Conservation (phyloP, 2,329 filamentous ascomycete genomes). For the Cephalotrichum gorgonifer region DNA sequence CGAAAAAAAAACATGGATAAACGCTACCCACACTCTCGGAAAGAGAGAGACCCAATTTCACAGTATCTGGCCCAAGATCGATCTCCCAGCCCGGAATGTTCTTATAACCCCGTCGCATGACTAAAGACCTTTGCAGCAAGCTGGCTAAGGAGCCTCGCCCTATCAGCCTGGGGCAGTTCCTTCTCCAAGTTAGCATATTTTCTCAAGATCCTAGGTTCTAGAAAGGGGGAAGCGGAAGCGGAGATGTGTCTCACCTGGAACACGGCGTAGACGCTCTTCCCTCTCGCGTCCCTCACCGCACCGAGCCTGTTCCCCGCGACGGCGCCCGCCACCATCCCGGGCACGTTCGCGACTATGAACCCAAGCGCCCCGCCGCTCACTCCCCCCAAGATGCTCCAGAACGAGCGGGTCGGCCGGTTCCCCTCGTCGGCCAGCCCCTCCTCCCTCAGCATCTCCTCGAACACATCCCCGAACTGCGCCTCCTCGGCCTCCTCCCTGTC, state of each 20-base stretch:
- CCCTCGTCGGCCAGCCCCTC: constrained; percentile 70
- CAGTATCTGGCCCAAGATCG: too few relatives aligned
- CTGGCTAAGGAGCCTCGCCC: constrained; percentile 70
- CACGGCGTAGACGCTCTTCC: constrained; percentile 90
- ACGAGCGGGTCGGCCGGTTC: constrained; percentile 46
- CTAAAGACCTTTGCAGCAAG: constrained; percentile 81
- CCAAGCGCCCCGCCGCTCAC: constrained; percentile 82
- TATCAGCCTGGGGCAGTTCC: constrained; percentile 75
- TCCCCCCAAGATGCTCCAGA: constrained; percentile 82
- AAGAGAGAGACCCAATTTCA: too few relatives aligned
- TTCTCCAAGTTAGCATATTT: not conserved
- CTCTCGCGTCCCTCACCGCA: constrained; percentile 76
- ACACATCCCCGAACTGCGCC: constrained; percentile 77
- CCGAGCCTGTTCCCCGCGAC: constrained; percentile 91
- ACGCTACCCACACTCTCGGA: too few relatives aligned
- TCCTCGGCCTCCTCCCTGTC: constrained; percentile 48
- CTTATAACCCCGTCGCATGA: constrained; percentile 53
- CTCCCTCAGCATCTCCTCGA: constrained; percentile 85
- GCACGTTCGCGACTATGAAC: constrained; percentile 90
- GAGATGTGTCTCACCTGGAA: constrained; percentile 46
- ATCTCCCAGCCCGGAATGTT: too few relatives aligned
- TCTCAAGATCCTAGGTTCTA: not conserved
- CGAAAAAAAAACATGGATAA: too few relatives aligned
- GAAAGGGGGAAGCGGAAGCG: not conserved
- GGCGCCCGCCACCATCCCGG: constrained; percentile 78